These are phyloP conservation scores for Citrullus mucosospermus DNA, from an alignment of 306 rosid genomes.

Conservation along the genomic window DNA sequence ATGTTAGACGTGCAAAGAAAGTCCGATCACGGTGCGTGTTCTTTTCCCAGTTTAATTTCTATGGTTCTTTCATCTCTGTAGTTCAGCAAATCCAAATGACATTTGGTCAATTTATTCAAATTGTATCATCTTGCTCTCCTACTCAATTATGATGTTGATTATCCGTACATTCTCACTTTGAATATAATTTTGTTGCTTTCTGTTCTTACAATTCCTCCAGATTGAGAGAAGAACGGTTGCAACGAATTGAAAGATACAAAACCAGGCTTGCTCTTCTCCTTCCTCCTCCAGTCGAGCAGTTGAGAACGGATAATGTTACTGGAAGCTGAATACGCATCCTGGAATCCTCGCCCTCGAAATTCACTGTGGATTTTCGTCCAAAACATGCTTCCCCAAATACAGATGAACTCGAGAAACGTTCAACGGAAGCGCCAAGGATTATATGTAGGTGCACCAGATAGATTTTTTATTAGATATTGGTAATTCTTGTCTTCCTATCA, in stretches of 20 bases:
- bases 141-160: not conserved
- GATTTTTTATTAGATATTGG: not conserved
- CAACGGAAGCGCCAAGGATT: not conserved
- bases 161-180: not conserved
- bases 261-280: constrained; percentile 81
- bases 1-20: constrained; percentile 67
- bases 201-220: constrained; percentile 19
- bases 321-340: constrained; percentile 27
- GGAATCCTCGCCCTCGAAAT: not conserved
- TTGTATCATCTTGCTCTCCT: not conserved
- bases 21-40: constrained; percentile 64
- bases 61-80: not conserved
- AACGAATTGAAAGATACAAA: constrained; percentile 64
- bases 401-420: not conserved
- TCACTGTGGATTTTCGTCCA: not conserved
- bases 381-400: not conserved
- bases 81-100: not conserved
- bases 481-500: not conserved
- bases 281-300: constrained; percentile 56
- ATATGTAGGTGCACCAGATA: not conserved
- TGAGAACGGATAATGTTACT: constrained; percentile 48
- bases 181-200: not conserved
- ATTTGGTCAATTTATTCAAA: not conserved
- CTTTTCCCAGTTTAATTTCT: not conserved
- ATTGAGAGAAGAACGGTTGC: constrained; percentile 56